Evolutionary conservation across 2,329 filamentous ascomycete genomes (phyloP).

Genomic region (Tympanopsis confertula): DNA sequence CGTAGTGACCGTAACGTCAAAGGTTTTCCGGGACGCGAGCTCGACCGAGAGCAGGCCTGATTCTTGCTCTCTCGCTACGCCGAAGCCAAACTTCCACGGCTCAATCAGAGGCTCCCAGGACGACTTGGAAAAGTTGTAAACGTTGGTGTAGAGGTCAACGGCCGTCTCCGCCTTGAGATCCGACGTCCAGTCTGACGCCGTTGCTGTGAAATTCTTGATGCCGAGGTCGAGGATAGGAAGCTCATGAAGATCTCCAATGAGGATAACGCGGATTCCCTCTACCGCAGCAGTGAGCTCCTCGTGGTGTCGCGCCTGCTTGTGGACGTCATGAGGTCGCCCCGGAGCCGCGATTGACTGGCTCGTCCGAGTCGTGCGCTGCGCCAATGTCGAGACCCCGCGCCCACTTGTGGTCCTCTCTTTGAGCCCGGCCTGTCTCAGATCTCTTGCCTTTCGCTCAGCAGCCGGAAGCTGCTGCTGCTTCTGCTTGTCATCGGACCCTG

Average conservation of each 20-base stretch:
- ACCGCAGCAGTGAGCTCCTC: conserved; percentile 78
- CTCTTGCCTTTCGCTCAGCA: conserved; percentile 43
- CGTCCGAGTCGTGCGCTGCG: conserved; percentile 2
- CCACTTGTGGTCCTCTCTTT: conserved; percentile 46
- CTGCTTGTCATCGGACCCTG: conserved; percentile 40
- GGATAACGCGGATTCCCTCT: conserved; percentile 78
- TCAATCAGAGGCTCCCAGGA: conserved; percentile 95
- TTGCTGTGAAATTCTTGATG: conserved; percentile 76
- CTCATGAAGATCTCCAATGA: conserved; percentile 93
- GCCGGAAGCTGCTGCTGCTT: conserved; percentile 25
- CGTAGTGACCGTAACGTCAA: conserved; percentile 86
- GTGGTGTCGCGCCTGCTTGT: conserved; percentile 20
- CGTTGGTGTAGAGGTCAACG: conserved; percentile 89
- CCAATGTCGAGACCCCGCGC: conserved; percentile 39
- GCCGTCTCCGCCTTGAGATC: conserved; percentile 76
- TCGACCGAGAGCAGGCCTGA: conserved; percentile 74
- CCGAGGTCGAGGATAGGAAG: conserved; percentile 87
- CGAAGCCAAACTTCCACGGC: conserved; percentile 86
- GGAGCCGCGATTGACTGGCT: conserved; percentile 12
- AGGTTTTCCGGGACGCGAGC: conserved; percentile 74
- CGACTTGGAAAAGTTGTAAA: conserved; percentile 98
- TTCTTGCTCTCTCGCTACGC: conserved; percentile 66
- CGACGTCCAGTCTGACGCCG: conserved; percentile 82
- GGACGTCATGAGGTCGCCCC: conserved; percentile 17
- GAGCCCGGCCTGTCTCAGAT: conserved; percentile 32